Evolutionary conservation across 441 rosid species (phyloP).

Genomic region (Brassica hybrid): DNA sequence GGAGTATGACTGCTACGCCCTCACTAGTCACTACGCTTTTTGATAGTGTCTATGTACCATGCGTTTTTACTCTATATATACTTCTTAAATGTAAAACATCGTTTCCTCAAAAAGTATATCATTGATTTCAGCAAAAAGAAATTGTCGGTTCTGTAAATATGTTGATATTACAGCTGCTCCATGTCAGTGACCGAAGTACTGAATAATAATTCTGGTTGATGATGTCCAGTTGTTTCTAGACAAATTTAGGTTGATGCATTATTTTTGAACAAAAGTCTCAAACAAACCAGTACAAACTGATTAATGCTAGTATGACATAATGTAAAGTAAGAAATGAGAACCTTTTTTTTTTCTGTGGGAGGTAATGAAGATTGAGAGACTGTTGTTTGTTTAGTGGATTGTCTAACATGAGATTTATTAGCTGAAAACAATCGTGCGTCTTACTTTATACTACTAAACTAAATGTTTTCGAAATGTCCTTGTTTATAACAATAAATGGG

Average conservation of each 20-base stretch:
- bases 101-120: background rate
- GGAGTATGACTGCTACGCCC: conserved; percentile 34
- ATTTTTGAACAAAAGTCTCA: background rate
- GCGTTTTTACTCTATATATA: conserved; percentile 21
- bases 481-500: conserved; percentile 30
- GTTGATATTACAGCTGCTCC: conserved; percentile 7
- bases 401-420: conserved; percentile 43
- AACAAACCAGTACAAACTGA: background rate
- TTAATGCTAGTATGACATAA: background rate
- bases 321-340: conserved; percentile 5
- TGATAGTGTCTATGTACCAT: conserved; percentile 27
- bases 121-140: background rate
- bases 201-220: background rate
- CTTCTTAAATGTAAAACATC: background rate
- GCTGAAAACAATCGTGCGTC: conserved; percentile 40
- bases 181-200: background rate
- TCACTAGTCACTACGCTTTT: conserved; percentile 1
- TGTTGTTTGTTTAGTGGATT: conserved; percentile 44
- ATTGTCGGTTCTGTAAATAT: background rate
- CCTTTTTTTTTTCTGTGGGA: background rate
- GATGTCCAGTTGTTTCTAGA: background rate
- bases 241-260: background rate
- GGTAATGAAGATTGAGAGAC: conserved; percentile 25
- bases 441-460: conserved; percentile 30
- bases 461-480: conserved; percentile 32